A percentile compares a stretch with the other conserved stretches of the same genome.
Conservation (phyloP, 345 rosid species). For the Jatropha curcas region DNA sequence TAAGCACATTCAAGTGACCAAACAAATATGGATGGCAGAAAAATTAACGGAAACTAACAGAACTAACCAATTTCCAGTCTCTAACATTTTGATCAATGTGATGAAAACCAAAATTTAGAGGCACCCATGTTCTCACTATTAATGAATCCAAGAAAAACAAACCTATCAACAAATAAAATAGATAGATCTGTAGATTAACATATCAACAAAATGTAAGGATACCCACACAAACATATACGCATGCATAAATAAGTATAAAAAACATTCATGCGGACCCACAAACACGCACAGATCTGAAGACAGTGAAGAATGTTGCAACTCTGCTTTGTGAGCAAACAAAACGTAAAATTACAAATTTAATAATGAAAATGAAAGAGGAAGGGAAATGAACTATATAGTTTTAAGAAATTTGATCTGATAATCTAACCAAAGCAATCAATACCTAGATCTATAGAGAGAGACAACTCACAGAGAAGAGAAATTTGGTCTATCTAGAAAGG, state of each 20-base stretch:
- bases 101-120: background rate
- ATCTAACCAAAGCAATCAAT: background rate
- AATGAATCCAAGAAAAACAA: background rate
- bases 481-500: background rate
- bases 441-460: background rate
- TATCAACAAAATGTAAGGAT: no score
- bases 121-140: background rate
- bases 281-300: background rate
- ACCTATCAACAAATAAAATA: no score
- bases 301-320: background rate
- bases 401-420: background rate
- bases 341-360: background rate
- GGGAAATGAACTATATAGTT: no score
- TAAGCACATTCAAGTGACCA: background rate
- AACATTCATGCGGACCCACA: background rate
- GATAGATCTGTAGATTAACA: no score
- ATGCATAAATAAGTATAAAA: background rate
- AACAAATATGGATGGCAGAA: background rate
- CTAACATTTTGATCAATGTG: background rate
- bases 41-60: no score
- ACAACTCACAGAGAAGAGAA: background rate
- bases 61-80: no score
- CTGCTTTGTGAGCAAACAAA: no score
- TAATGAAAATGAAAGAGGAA: background rate
- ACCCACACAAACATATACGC: background rate